These are phyloP conservation scores for Cercospora sp. DNA, from an alignment of 2,329 filamentous ascomycete species.

Conservation along the genomic window DNA sequence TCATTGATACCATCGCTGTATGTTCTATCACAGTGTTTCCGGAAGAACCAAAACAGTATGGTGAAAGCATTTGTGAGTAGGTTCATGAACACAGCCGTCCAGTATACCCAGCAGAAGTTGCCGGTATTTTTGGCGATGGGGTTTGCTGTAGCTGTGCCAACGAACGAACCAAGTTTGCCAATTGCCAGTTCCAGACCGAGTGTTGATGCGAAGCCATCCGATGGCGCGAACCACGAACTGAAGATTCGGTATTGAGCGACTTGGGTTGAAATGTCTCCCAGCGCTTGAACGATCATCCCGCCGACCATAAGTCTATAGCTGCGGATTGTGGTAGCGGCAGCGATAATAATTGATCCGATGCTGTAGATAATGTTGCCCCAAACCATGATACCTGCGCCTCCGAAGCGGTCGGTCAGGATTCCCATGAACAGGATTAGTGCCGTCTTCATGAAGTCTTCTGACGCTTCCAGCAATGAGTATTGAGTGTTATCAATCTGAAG, in stretches of 20 bases:
- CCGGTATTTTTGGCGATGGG: slow-evolving; percentile 59
- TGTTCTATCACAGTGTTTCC: slow-evolving; percentile 50
- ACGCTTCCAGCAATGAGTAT: slow-evolving; percentile 60
- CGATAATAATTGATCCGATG: slow-evolving; percentile 59
- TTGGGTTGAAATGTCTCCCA: slow-evolving; percentile 65
- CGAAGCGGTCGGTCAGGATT: slow-evolving; percentile 58
- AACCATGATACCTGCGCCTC: slow-evolving; percentile 60
- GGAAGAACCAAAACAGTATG: slow-evolving; percentile 57
- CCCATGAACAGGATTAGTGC: slow-evolving; percentile 57
- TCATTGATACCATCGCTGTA: slow-evolving; percentile 51
- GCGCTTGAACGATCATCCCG: slow-evolving; percentile 55
- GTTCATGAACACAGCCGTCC: slow-evolving; percentile 64
- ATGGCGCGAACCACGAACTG: slow-evolving; percentile 64
- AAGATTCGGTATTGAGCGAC: slow-evolving; percentile 66
- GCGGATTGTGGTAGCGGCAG: slow-evolving; percentile 57
- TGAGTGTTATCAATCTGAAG: slow-evolving; percentile 61
- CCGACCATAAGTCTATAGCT: slow-evolving; percentile 62
- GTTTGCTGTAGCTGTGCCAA: slow-evolving; percentile 61
- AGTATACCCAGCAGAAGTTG: slow-evolving; percentile 63
- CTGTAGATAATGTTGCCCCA: slow-evolving; percentile 63
- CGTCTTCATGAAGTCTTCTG: slow-evolving; percentile 63
- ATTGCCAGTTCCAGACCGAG: slow-evolving; percentile 61
- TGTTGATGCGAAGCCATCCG: slow-evolving; percentile 62
- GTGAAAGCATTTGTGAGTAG: slow-evolving; percentile 61
- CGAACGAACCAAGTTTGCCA: slow-evolving; percentile 62